Base-by-base conservation (phyloP, 441 rosid genomes). In the Geranium incanum region DNA sequence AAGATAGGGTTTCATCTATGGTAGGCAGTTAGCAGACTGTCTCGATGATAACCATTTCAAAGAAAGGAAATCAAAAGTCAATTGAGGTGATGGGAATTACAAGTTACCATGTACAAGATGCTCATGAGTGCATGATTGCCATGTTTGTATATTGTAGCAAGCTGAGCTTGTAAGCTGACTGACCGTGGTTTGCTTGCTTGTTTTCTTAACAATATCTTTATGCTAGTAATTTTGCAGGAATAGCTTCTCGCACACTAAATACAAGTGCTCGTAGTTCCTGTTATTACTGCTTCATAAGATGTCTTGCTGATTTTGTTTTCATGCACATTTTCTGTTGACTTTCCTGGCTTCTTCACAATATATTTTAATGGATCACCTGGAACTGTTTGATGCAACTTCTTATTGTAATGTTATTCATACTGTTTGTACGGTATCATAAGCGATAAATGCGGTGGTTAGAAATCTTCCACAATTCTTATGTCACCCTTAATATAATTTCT, bases 21-120 rank as follows among this genome's bases (percentile, higher is more conserved):
- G 5, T 50, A 50, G 1, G 6, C 33, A 2, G 33, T 28, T 28
- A 28, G 33, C 3, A 28, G 33, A 28, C 33, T 28, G 33, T 28
- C 33, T 28, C 1, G 33, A 28, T 28, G 33, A 28, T 28, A 28
- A 28, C 3, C 57, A 0, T 48, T 48, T 0, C n/a, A 48, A 48
- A 11, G 12, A 48, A 48, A 48, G 5, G 57, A 48, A 13, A 12
- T 48, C 57, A 48, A 5, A 48, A 48, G 57, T 15, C 57, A 48
- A 15, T 55, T 55, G 1, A 3, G 23, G 28, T 19, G 65, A 59
- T 59, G 19, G 65, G 19, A 59, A 59, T 59, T 59, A 21, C 18
- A 33, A 59, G 19, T 59, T 59, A 59, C 65, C 19, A 59, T 59
- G 18, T 59, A 59, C 64, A 59, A 5, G 63, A 59, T 59, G 64